These are phyloP conservation scores for Diaporthe sp. DNA, from an alignment of 2,329 filamentous ascomycete genomes.

Conservation along the genomic window DNA sequence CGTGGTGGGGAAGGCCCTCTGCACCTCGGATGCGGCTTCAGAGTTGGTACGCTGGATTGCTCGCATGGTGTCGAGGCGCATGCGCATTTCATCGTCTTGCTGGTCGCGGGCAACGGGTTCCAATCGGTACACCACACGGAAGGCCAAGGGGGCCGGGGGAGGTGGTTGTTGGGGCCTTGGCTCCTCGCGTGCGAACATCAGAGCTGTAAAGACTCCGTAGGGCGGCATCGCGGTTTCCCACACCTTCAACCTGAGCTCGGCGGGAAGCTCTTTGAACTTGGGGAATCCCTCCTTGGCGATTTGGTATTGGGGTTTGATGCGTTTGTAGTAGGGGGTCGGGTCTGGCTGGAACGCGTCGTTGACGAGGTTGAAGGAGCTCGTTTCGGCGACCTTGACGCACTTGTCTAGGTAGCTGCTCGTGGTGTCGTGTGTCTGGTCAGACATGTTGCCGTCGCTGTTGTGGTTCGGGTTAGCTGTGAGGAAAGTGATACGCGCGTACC, in stretches of 20 bases:
- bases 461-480: background rate
- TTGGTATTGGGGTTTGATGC: background rate
- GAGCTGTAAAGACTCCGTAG: background rate
- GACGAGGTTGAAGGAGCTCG: background rate
- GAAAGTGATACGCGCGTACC: background rate
- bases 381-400: background rate
- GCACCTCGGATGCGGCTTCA: background rate
- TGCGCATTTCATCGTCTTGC: background rate
- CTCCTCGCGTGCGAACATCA: background rate
- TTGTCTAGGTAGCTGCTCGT: too few species aligned
- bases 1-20: background rate
- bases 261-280: background rate
- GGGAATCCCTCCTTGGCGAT: background rate
- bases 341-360: background rate
- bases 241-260: background rate
- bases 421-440: too few species aligned
- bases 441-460: background rate
- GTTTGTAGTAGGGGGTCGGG: background rate
- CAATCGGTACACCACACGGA: background rate
- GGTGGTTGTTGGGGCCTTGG: background rate
- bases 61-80: background rate
- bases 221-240: background rate
- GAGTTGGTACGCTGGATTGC: background rate
- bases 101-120: background rate
- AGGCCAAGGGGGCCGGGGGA: background rate